Evolutionary conservation across 805 yeast genomes (phyloP).

Genomic region (Lachancea sp.): DNA sequence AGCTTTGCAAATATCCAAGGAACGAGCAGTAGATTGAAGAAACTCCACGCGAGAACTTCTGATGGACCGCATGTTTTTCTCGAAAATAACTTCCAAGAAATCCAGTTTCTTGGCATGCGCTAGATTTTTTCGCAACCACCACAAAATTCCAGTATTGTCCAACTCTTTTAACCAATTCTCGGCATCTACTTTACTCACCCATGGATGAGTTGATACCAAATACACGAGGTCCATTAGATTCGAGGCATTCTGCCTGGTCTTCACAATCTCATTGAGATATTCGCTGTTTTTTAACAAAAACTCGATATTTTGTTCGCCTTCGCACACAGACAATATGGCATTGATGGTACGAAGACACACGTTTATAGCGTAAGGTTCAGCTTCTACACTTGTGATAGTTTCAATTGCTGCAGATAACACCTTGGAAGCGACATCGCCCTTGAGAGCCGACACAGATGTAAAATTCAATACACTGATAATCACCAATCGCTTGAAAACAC

Average conservation of each 20-base stretch:
- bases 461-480: neutral
- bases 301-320: neutral
- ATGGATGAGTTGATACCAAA: slow-evolving; percentile 5
- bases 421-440: neutral
- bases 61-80: neutral
- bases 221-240: slow-evolving; percentile 2
- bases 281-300: neutral
- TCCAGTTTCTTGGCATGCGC: neutral
- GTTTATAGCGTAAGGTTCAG: neutral
- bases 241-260: neutral
- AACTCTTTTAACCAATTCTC: neutral
- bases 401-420: neutral
- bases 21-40: slow-evolving; percentile 1
- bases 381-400: neutral
- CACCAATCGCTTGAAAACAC: slow-evolving; percentile 1
- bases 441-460: neutral
- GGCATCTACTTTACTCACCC: neutral
- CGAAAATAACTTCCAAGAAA: slow-evolving; percentile 4
- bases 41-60: neutral
- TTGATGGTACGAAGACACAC: slow-evolving; percentile 3
- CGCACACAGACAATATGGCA: neutral
- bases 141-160: slow-evolving; percentile 1
- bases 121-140: slow-evolving; percentile 3
- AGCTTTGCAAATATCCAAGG: neutral
- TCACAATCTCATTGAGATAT: neutral